Conservation (phyloP, 2,329 filamentous ascomycete species). For the Apiospora marii region DNA sequence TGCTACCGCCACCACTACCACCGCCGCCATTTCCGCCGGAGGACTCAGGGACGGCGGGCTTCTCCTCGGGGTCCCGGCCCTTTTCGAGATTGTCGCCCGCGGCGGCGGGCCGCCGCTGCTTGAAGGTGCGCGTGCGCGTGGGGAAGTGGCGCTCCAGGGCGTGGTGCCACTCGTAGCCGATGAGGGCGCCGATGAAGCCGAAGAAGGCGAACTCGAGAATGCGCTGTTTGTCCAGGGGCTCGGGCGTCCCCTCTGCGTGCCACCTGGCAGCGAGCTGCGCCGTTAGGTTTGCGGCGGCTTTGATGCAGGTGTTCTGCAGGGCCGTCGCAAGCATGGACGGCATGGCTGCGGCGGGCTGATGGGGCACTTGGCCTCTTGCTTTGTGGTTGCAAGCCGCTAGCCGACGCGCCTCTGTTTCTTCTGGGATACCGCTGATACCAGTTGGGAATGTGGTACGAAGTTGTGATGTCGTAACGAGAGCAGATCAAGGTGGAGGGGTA, state of each 20-base stretch:
- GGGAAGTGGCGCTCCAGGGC: constrained; percentile 46
- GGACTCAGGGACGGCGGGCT: constrained; percentile 28
- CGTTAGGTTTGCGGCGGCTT: constrained; percentile 29
- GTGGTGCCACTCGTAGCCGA: constrained; percentile 47
- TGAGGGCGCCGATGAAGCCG: constrained; percentile 45
- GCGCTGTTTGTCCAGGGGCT: constrained; percentile 43
- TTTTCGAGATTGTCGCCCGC: constrained; percentile 26
- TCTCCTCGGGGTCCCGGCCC: constrained; percentile 30
- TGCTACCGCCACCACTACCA: background rate
- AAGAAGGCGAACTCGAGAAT: constrained; percentile 47
- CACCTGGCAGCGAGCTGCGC: constrained; percentile 29
- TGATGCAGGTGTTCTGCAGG: constrained; percentile 29
- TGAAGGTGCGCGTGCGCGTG: constrained; percentile 35
- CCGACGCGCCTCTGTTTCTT: background rate
- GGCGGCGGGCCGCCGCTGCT: constrained; percentile 28
- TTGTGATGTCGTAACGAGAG: background rate
- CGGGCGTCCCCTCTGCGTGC: constrained; percentile 23
- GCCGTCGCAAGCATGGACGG: constrained; percentile 29
- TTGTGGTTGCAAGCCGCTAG: background rate
- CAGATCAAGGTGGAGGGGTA: background rate
- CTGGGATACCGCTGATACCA: background rate
- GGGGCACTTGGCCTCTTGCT: background rate
- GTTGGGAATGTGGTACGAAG: background rate
- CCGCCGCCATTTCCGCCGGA: background rate
- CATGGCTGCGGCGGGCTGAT: constrained; percentile 23